Percentiles rank a stretch among this genome's conserved stretches.
phyloP scores from a whole-genome alignment of 2,329 filamentous ascomycete species.

The Colletotrichum endophyticum region DNA sequence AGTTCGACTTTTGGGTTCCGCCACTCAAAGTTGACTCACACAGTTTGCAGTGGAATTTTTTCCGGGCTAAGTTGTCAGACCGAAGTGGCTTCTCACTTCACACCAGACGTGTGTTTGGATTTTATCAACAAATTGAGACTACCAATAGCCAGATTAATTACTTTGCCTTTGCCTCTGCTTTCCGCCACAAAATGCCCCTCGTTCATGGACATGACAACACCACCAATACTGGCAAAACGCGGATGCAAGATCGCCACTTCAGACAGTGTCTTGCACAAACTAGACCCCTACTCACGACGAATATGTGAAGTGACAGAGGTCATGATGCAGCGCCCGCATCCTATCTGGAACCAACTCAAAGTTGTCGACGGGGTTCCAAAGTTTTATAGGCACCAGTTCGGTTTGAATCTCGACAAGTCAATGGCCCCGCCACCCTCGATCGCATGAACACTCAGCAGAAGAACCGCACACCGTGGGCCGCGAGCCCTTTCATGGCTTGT shows the following conservation, averaged over 20 bases:
- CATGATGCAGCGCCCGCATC: not conserved
- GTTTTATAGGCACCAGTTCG: not conserved
- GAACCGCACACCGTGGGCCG: not conserved
- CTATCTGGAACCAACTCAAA: not conserved
- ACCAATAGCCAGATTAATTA: not conserved
- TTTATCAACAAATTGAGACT: not conserved
- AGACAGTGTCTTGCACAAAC: not conserved
- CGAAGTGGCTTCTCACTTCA: not conserved
- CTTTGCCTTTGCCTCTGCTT: not conserved
- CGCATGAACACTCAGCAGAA: not conserved
- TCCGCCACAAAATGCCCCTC: not conserved
- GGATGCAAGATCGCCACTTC: not conserved
- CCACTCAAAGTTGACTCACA: constrained; percentile 12
- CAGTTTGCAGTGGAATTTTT: not conserved
- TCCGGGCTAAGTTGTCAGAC: not conserved
- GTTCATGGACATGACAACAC: not conserved
- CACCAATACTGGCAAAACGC: not conserved
- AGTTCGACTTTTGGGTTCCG: not conserved
- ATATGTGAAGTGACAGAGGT: not conserved
- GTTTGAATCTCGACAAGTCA: not conserved
- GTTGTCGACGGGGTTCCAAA: not conserved
- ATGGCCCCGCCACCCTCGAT: not conserved
- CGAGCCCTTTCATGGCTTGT: not conserved
- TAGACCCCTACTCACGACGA: not conserved
- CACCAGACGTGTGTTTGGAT: not conserved